Conservation (phyloP, 2,329 filamentous ascomycete species). For the Venturiaceae sp. region DNA sequence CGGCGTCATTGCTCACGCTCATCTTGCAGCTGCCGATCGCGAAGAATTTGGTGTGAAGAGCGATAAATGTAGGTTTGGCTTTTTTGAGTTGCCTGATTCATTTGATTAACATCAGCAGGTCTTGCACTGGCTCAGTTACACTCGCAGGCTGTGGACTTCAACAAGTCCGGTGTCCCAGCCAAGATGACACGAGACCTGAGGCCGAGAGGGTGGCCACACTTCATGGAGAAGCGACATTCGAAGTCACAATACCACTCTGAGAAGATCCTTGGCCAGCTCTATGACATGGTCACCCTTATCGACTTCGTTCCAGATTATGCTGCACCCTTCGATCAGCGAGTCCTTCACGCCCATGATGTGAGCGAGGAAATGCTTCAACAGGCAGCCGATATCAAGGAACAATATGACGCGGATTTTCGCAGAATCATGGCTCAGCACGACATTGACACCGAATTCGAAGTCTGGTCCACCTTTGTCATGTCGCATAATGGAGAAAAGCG, state of each 20-base stretch:
- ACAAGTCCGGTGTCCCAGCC: constrained; percentile 78
- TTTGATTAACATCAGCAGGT: constrained; percentile 27
- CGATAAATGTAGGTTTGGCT: constrained; percentile 48
- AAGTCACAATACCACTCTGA: constrained; percentile 52
- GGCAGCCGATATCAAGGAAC: constrained; percentile 57
- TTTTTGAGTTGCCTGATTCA: not conserved
- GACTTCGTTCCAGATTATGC: constrained; percentile 67
- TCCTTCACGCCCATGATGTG: constrained; percentile 54
- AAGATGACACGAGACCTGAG: constrained; percentile 51
- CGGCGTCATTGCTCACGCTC: constrained; percentile 68
- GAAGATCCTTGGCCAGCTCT: constrained; percentile 71
- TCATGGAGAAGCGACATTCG: constrained; percentile 60
- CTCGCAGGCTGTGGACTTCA: constrained; percentile 87
- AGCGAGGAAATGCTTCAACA: constrained; percentile 44
- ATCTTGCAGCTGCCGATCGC: constrained; percentile 67
- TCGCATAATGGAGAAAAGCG: constrained; percentile 59
- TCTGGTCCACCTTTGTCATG: constrained; percentile 80
- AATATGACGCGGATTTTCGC: constrained; percentile 69
- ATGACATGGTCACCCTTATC: constrained; percentile 61
- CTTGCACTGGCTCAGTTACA: constrained; percentile 69
- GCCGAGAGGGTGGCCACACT: constrained; percentile 69
- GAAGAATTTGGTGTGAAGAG: constrained; percentile 54
- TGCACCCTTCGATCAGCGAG: constrained; percentile 63
- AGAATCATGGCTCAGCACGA: constrained; percentile 79
- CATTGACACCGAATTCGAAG: constrained; percentile 80